Evolutionary conservation across 1,284 basidiomycete genomes (phyloP), one percentile per base, ranked within the genome.

Genomic region (Thelephora terrestris): DNA sequence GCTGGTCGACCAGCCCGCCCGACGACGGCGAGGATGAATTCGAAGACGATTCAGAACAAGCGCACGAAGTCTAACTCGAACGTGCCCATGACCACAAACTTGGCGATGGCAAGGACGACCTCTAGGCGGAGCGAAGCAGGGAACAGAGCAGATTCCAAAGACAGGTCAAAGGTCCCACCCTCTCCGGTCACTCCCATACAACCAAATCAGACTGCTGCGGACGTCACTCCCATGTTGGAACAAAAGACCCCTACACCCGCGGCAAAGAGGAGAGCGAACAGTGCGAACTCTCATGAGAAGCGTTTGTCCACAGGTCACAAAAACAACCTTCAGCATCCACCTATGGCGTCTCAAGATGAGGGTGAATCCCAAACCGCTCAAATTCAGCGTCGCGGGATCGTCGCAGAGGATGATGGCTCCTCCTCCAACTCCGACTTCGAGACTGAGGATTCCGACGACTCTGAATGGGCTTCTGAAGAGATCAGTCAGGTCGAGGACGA

Each of bases 401-500:
- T 63, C 43, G 54, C 63, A 39, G 59, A 58, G 44, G 29, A 32
- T 12, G 29, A 32, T 6, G 63, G 60, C 18, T 65, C 63, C 6
- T 32, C 29, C 7, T 32, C 29, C 9, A 32, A 32, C 29, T 65
- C 64, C 18, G 65, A 67, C 37, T 65, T 62, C 47, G 70, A 73
- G 56, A 73, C 75, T 35, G 70, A 74, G 14, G 76, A 75, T 36
- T 70, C 67, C 29, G 73, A 73, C 48, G 75, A 71, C 5, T 73
- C 72, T 50, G 71, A 57, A 37, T 81, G 75, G 74, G 73, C 73
- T 23, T 78, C 73, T 9, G 78, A 78, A 49, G 74, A 71, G 16
- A 61, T 71, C 58, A 70, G 69, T 45, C 56, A 55, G 24, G 70
- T 66, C 17, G 64, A 64, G 46, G 62, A 61, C n/a, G 60, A 51